Base-by-base conservation (phyloP, 2,329 filamentous ascomycete species). In the Chaetomiaceae sp. region DNA sequence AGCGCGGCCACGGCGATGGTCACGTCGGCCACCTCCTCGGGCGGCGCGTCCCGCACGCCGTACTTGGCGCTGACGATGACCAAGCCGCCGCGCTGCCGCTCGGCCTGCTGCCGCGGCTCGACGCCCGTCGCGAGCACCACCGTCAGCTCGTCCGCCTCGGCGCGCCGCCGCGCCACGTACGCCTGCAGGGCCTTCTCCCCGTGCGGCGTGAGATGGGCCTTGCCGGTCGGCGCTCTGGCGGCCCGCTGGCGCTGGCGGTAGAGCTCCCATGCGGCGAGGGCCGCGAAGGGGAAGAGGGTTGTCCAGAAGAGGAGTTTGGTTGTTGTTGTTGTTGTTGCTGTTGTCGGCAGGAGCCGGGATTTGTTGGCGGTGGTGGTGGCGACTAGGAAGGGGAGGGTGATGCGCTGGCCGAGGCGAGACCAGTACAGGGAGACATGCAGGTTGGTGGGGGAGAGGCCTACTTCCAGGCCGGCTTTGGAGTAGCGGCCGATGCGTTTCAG, bases 1-100 rank as follows among this genome's bases (percentile, higher is more conserved):
- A 78, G 62, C n/a, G 74, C 73, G 14, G 72, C 71, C 25, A 78
- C 59, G 3, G 75, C 72, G 11, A 77, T 67, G 3, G 74, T 78
- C 16, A 78, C 75, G 54, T 79, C 75, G 21, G 74, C 75, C 11
- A 76, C 73, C 58, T 75, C 73, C 37, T 73, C 71, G 8, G 56
- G 56, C 48, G 59, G 61, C 21, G 63, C 62, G 13, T 65, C 65
- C 33, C 63, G 64, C 14, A 74, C 68, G 20, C 76, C 75, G 53
- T 74, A 78, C 59, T 73, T 76, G 50, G 76, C 76, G 53, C 70
- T 72, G 46, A 76, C 52, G n/a, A 79, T 71, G 11, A 76, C 71
- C n/a, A 79, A 67, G 1, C 72, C 72, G 21, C 71, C 69, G 3
- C 64, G 63, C 43, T 70, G 64, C 0, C 67, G 65, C 60, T 68